Base-by-base conservation (phyloP, 1,284 basidiomycete species). In the Ustanciosporium gigantosporum region DNA sequence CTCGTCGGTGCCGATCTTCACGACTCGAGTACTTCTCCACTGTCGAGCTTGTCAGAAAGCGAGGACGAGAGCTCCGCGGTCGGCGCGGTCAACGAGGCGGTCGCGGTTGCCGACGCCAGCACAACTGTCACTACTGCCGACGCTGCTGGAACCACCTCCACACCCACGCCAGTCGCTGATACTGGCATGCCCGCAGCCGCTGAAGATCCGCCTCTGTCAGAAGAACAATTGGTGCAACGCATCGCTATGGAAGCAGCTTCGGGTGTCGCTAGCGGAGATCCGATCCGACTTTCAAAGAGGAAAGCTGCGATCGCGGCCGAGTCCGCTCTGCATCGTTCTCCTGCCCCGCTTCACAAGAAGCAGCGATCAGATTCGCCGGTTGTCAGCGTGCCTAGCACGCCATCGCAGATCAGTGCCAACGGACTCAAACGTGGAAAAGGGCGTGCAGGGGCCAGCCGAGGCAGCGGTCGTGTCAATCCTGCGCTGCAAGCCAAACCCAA, bases 221-320 rank as follows among this genome's bases (percentile, higher is more conserved):
- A 59, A 37, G 47, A 55, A 39, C 46, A 57, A 36, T 37, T 44
- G n/a, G 46, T 55, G 44, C 50, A 49, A 31, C 53, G 36, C 7
- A 50, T 53, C 36, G 46, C 61, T 3, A 14, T 36, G 29, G 44
- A 50, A 40, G 55, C 55, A 16, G 51, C 56, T 8, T 36, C 48
- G 2, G 46, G 55, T 23, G 53, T 50, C 22, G 49, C 36, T 19
- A 36, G 20, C 16, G 52, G 49, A 25, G 50, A 53, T 21, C 43
- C 60, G 6, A 22, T 44, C 20, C 49, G 53, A 14, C 51, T 64
- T 9, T 46, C 55, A 7, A 64, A 64, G 39, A 46, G 61, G 25
- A 65, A 59, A 35, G 61, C 61, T 14, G 61, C 61, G 5, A 56
- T 55, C 2, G 61, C 56, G 2, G 61, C 61, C 19, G 56, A 64